Evolutionary conservation across 306 rosid species (phyloP), one percentile per base, ranked within the genome.

Genomic region (Citrullus mucosospermus): DNA sequence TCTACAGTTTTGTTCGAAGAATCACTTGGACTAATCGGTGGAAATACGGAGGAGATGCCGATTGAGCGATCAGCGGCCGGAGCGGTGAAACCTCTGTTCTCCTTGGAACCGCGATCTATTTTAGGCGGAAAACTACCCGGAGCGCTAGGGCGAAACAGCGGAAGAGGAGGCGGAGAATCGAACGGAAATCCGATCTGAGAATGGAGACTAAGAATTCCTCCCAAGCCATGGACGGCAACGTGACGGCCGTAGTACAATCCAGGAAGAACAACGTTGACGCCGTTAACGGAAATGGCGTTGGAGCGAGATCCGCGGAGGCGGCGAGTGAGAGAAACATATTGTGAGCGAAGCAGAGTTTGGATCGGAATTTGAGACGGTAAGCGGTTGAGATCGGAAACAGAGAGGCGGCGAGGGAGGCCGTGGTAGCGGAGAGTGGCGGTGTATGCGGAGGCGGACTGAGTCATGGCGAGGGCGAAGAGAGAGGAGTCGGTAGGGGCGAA

Each of bases 401-500:
- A 79, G 74, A 89, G 86, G 76, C 89, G 90, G 89, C 76, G 84
- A 41, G 91, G 90, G 67, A 91, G 78, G 32, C 89, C 70, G 86
- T 91, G 93, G 79, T 82, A 78, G 15, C 91, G 88, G 80, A 91
- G 90, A 8, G 88, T 87, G 36, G 87, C 85, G 1, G 79, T 85
- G 83, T 87, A 91, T 20, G 82, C 50, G 22, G 89, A 73, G 25
- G 90, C 89, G 46, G 90, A 43, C 73, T 79, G 87, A 16, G 90
- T 78, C 91, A 91, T 86, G 76, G 84, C 93, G 28, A 89, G 84
- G 0, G 93, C 87, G 54, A 86, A 91, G 48, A 91, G 90, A 1
- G 93, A 85, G 41, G 91, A 79, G 53, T 89, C 91, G 13, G 87
- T 82, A 16, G 96, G 93, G 0, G 93, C 91, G 84, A 91, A 91